Percentiles rank a stretch among this genome's conserved stretches.
Conservation (phyloP, 208 protist genomes). For the Borovskyia barvae region DNA sequence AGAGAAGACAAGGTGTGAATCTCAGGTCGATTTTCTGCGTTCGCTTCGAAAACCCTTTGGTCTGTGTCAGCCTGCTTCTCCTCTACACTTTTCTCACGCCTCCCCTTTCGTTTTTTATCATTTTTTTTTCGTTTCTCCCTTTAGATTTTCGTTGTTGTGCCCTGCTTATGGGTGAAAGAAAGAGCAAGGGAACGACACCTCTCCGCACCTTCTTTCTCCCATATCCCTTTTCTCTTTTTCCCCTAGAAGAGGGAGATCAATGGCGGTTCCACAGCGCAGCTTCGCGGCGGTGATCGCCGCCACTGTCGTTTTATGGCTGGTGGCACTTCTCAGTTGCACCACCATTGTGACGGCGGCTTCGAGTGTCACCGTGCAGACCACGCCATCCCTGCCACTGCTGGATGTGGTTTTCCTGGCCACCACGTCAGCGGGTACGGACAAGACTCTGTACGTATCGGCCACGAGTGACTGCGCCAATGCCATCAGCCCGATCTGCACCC, state of each 20-base stretch:
- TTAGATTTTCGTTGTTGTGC: neutral
- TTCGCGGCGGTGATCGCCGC: neutral
- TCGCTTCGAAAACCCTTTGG: neutral
- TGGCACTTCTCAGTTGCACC: neutral
- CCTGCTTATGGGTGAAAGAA: neutral
- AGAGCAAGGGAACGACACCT: no score
- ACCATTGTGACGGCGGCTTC: no score
- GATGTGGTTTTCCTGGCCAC: constrained; percentile 57
- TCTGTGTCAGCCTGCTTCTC: neutral
- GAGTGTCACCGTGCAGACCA: constrained; percentile 30
- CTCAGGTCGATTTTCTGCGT: neutral
- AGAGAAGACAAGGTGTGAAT: neutral
- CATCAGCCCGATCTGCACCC: constrained; percentile 31
- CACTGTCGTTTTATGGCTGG: neutral
- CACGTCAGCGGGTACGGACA: constrained; percentile 9
- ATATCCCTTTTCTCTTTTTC: constrained; percentile 4
- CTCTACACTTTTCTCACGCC: neutral
- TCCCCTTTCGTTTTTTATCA: neutral
- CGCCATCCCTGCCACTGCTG: constrained; percentile 35
- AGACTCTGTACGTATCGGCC: constrained; percentile 43
- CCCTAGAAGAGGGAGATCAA: neutral
- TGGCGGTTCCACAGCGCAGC: no score
- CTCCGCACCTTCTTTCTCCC: neutral
- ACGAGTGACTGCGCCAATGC: constrained; percentile 15
- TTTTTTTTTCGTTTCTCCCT: constrained; percentile 4